Base-by-base conservation (phyloP, 495 filamentous ascomycete species). In the Chaetomium fimeti region DNA sequence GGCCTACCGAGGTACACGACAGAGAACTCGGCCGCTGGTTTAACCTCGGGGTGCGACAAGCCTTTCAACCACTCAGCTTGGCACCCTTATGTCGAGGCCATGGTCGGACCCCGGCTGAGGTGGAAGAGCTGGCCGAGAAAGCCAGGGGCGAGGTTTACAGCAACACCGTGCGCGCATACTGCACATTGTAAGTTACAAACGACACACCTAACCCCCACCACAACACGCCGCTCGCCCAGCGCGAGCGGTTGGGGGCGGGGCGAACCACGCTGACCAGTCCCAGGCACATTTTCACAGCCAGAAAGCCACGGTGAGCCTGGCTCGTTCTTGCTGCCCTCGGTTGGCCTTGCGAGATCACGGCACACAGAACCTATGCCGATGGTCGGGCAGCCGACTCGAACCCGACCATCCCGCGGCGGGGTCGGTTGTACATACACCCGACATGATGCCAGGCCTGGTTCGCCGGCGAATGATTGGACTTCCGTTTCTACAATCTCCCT, bases 1-100 rank as follows among this genome's bases (percentile, higher is more conserved):
- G 93, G 93, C 86, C 89, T 38, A 70, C 78, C 16, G 87, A 93
- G 66, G 78, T 83, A 16, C 83, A 89, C 63, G 79, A 85, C 65
- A 89, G 84, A 63, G 86, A 89, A 55, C 82, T 91, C 25, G 91
- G 90, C 29, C 82, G 86, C 27, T 96, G 93, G 93, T 97, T 94
- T 73, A 91, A 92, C 69, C 78, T 95, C 22, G 89, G 85, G 15
- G 74, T 95, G 53, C 85, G 81, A 3, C 83, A 89, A 66, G 90
- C 89, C 18, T 79, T 96, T 49, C 85, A 93, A 63, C 86, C 87
- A 9, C 75, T 95, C 48, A 88, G 86, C 62, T 70, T 96, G 67
- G 92, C 84, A 1, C 88, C 93, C 5, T 82, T 97, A 69, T 88
- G 81, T 42, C 82, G 91, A 63, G 82, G 87, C 15, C 81, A 83